Evolutionary conservation across 2,329 filamentous ascomycete genomes (phyloP), one percentile per base, ranked within the genome.

Genomic region (Botryotinia convoluta): DNA sequence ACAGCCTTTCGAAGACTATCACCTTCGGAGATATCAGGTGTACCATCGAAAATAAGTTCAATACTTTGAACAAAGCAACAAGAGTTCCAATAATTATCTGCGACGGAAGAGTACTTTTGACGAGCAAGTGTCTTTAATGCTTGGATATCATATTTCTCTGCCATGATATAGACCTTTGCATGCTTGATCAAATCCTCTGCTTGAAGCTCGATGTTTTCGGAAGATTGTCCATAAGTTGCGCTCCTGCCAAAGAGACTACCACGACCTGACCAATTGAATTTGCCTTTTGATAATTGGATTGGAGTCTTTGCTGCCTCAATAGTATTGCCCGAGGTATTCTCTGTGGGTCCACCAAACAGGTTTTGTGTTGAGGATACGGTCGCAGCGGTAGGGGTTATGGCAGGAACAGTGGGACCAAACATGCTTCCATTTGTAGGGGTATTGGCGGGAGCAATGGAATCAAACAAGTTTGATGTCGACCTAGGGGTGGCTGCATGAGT

Each of bases 71-170:
- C 57, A 44, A 76, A 76, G 0, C 7, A 44, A n/a, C 39, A 35
- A 26, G 59, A 71, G 12, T 74, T 72, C 74, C 71, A 74, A 16
- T 29, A 42, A 12, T 32, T 16, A 5, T 35, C 12, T 4, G 73
- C 10, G 9, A 51, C 29, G 37, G 26, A 35, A 4, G 44, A 61
- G 57, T 76, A 76, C 5, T 54, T 74, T n/a, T 69, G 32, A 29
- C 39, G 26, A 22, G 75, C 75, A 48, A 72, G 44, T 16, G 20
- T 32, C 65, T 75, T 76, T 10, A 76, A 68, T 20, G 69, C 22
- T 18, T 75, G 70, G n/a, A 77, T 69, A 44, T 74, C 65, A 45
- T 74, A 75, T 69, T 76, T 71, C 1, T 74, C 73, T 2, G 72
- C 76, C 9, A 74, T 42, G 22, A 75, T 61, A 63, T 76, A 77